These are phyloP conservation scores for Periconia digitata DNA, from an alignment of 2,329 filamentous ascomycete species.

Conservation along the genomic window DNA sequence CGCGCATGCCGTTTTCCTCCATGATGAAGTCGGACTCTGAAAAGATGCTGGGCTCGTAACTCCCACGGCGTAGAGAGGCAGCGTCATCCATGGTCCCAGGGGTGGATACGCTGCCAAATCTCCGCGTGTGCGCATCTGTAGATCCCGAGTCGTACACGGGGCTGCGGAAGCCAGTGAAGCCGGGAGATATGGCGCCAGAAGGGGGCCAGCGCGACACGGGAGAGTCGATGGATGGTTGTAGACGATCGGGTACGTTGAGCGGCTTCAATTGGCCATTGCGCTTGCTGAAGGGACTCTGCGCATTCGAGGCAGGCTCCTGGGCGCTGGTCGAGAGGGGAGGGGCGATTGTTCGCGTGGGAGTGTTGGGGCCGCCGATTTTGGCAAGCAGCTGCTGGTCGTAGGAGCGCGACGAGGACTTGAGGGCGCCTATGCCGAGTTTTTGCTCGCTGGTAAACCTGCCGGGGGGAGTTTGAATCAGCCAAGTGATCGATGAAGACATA, in stretches of 20 bases:
- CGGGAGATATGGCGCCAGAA: constrained; percentile 48
- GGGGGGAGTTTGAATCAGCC: constrained; percentile 7
- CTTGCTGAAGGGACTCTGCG: constrained; percentile 43
- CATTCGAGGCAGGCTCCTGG: constrained; percentile 38
- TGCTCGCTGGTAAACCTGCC: constrained; percentile 61
- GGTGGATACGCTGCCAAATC: constrained; percentile 53
- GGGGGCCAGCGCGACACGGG: constrained; percentile 45
- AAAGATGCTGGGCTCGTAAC: constrained; percentile 62
- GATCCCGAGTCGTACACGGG: constrained; percentile 40
- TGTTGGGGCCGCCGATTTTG: constrained; percentile 63
- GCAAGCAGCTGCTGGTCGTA: constrained; percentile 65
- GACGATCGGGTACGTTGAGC: constrained; percentile 48
- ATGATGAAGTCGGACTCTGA: constrained; percentile 53
- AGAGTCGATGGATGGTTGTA: constrained; percentile 42
- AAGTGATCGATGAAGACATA: constrained; percentile 4
- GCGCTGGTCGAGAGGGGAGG: constrained; percentile 34
- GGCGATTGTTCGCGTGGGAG: constrained; percentile 50
- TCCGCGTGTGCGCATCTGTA: constrained; percentile 39
- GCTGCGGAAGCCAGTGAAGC: constrained; percentile 46
- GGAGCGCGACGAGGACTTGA: constrained; percentile 61
- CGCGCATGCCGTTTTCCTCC: constrained; percentile 56
- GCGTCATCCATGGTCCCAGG: constrained; percentile 52
- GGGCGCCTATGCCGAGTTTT: constrained; percentile 59
- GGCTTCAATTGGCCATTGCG: constrained; percentile 49
- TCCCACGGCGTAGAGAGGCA: constrained; percentile 59